Evolutionary conservation across 2,329 filamentous ascomycete species (phyloP), one percentile per base, ranked within the genome.

Genomic region (Emericellopsis cladophorae): DNA sequence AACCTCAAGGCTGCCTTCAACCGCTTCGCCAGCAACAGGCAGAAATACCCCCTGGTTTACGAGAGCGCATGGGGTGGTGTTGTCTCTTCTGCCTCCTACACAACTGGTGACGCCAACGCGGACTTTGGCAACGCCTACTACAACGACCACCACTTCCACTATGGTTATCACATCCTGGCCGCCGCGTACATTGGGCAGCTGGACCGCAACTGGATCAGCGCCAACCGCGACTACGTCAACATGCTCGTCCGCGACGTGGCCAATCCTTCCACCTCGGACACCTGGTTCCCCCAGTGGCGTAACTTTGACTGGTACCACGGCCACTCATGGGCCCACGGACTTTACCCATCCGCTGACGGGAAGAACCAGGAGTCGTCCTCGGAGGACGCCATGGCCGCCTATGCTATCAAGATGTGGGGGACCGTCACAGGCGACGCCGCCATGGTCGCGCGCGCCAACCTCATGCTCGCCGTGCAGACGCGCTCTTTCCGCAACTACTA

Each of bases 341-440:
- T 90, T 5, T 84, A 77, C 51, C 74, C 83, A 46, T 70, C 74
- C 32, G 66, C 65, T 40, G 83, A 90, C 56, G 84, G 85, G 45
- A 89, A 89, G 64, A 66, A 90, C 56, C 74, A 89, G 62, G 90
- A 96, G 59, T 92, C 84, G 23, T 86, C 82, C 35, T 90, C 85
- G 0, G 90, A 96, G 62, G 92, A 96, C 59, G 77, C 79, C 46
- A 88, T 95, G 78, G 81, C 83, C 44, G 76, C 79, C 6, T 95
- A 92, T 58, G 86, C 83, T 0, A 62, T 95, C 54, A 94, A 95
- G 68, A 86, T 95, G 80, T 96, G 90, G 92, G 92, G 89, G 4
- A 72, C 70, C 26, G 79, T 83, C 4, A 79, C 71, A 46, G 79
- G 81, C n/a, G 82, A 96, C 59, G 60, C 61, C 5, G 79, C 81